A percentile compares a stretch with the other conserved stretches of the same genome.
phyloP scores from a whole-genome alignment of 306 rosid genomes.

The Begonia peltatifolia region DNA sequence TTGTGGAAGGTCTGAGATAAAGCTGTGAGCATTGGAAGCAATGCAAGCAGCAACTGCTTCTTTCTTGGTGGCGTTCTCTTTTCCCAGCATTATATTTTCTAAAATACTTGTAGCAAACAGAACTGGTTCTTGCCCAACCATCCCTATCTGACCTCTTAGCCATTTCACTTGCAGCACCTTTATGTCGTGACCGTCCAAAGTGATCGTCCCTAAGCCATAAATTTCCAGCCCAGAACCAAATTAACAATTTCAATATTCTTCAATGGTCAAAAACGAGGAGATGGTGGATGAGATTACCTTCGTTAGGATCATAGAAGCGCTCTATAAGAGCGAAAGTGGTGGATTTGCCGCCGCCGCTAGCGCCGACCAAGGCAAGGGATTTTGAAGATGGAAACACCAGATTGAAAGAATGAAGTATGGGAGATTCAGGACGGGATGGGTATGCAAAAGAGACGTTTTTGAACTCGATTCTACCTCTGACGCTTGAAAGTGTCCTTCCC shows the following conservation, averaged over 20 bases:
- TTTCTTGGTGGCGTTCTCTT: conserved; percentile 53
- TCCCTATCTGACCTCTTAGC: conserved; percentile 81
- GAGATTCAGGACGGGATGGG: conserved; percentile 63
- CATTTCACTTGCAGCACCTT: conserved; percentile 66
- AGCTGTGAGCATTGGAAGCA: conserved; percentile 69
- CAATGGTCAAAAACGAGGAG: not conserved
- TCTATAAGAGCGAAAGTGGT: conserved; percentile 80
- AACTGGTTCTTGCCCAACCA: conserved; percentile 84
- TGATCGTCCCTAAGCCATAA: conserved; percentile 34
- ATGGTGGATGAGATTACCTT: conserved; percentile 23
- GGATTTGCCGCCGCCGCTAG: conserved; percentile 94
- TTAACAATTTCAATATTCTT: not conserved
- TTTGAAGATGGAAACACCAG: conserved; percentile 58
- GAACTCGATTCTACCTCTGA: conserved; percentile 65
- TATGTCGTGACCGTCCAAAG: conserved; percentile 70
- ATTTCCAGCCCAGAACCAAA: not conserved
- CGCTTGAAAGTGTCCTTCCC: conserved; percentile 34
- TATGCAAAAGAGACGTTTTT: conserved; percentile 52
- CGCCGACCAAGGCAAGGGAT: conserved; percentile 69
- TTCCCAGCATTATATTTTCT: conserved; percentile 90
- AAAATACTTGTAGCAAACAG: conserved; percentile 70
- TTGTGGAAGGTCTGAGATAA: conserved; percentile 60
- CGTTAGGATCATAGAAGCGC: conserved; percentile 67
- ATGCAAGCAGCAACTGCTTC: conserved; percentile 76
- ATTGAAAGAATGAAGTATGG: conserved; percentile 39